Base-by-base conservation (phyloP, 768 basidiomycete species). In the Mycena galericulata region DNA sequence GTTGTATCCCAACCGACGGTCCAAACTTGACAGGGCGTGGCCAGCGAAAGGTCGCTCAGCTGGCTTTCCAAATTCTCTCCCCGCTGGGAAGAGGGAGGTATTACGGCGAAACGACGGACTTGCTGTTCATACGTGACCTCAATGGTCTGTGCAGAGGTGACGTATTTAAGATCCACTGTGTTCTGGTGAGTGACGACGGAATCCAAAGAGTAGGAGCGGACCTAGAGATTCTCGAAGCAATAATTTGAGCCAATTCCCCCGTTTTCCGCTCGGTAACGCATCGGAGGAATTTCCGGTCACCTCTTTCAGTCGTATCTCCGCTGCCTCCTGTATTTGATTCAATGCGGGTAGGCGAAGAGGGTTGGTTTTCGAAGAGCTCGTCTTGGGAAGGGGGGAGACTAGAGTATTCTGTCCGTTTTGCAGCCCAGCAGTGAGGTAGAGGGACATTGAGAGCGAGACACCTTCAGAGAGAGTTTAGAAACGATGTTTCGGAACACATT, bases 111-210 rank as follows among this genome's bases (percentile, higher is more conserved):
- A 57, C 81, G 83, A 43, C 90, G 90, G 17, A 68, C 74, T 45
- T 72, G 75, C 29, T 89, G 88, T 80, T 95, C 92, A 74, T 91
- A 95, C 20, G 72, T 68, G 22, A 93, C 82, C 67, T 91, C 85
- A 46, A 95, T 65, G 7, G 86, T 78, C 75, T 95, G 93, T 11
- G 81, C 81, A 41, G 81, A 76, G 14, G 88, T 87, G 68, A 94
- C 79, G 74, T 90, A 92, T 75, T 89, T 92, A 17, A 93, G 81
- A 74, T 91, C 89, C 47, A 94, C 94, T 95, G 55, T n/a, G 59
- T 51, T 40, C 34, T 41, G 27, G 34, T 69, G 22, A 68, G 66
- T 32, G 57, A 55, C 45, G 67, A 32, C n/a, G 34, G 3, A n/a
- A 51, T 70, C 62, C 46, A 53, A 32, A 54, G 65, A 68, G 64